Base-by-base conservation (phyloP, 2,329 filamentous ascomycete genomes). In the Fusarium globosum region DNA sequence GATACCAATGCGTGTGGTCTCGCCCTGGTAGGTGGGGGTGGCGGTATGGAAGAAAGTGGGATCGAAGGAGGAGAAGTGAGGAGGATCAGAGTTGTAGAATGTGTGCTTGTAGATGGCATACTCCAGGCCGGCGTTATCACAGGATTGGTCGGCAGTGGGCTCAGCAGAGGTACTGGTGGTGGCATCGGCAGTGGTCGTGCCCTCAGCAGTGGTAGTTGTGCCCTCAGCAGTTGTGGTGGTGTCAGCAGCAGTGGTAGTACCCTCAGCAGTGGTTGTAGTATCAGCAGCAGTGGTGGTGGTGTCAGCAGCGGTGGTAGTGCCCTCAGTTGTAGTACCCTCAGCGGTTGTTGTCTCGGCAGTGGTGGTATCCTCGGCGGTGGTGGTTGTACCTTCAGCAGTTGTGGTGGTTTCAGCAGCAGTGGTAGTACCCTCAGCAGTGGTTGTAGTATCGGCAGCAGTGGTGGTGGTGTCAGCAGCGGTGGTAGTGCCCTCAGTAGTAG, bases 61-160 rank as follows among this genome's bases (percentile, higher is more conserved):
- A 4, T 67, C 15, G 21, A 67, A 58, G 13, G 38, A 39, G 4
- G 64, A 66, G 64, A 66, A 67, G 9, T 28, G 38, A 2, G 64
- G 64, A 6, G 64, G 3, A 12, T 67, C n/a, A 4, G 61, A 28
- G 38, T 67, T 67, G 30, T 67, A 59, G 36, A 66, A 67, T 0
- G 4, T 0, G 26, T 67, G 61, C 2, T 8, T 4, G 36, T 59
- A 67, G 13, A 67, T 67, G n/a, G 61, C 49, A 10, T 67, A 67
- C 16, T 67, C 26, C 4, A 67, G 14, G 14, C 64, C 64, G 3
- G 21, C 64, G 12, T 67, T 67, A 1, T 59, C 51, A 21, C 64
- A 67, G 18, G 64, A 67, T 7, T 67, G 64, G 10, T 67, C 64
- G 3, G 64, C 61, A 33, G 64, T 67, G 0, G 64, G 64, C 14